Base-by-base conservation (phyloP, 2,329 filamentous ascomycete genomes). In the Pseudocercospora vitis region DNA sequence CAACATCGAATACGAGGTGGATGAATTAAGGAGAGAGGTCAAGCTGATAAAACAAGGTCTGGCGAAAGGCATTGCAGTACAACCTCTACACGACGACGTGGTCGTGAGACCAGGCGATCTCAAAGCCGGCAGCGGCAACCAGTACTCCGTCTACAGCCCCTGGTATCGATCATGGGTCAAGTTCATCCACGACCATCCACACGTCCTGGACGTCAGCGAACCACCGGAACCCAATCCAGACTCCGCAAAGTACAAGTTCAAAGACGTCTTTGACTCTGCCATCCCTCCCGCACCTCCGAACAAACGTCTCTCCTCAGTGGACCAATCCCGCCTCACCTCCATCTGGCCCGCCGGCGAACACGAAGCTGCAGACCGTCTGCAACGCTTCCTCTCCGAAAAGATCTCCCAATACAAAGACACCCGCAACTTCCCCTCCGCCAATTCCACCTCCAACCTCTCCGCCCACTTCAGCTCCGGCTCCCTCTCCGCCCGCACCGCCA, bases 1-100 rank as follows among this genome's bases (percentile, higher is more conserved):
- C 44, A 96, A 95, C 66, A 83, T 91, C 53, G 91, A 96, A 68
- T 96, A 95, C 65, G 91, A 96, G 69, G 89, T 95, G 0, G 91
- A 96, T 66, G 91, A 96, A 72, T 72, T 96, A 53, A 78, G 91
- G 37, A 79, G 91, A 4, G 91, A 96, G 64, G 83, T 84, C 1
- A 76, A 76, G 23, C 72, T 95, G 64, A 78, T 89, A 1, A 78
- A 75, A 23, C 70, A 77, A 33, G 81, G 86, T 55, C 72, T 86
- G 1, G 77, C 83, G 12, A 80, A 80, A 9, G 85, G 82, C 0
- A 81, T 92, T 42, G 78, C 80, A 1, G 84, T 95, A 61, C 79
- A 85, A n/a, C 81, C 85, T 0, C 77, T 87, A 1, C 88, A 91
- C 56, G 91, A 96, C 70, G 89, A 87, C 3, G 94, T 90, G 60